Percentiles rank a stretch among this genome's conserved stretches.
Conservation (phyloP, 352 stramenopile species). For the Phytophthora aleatoria region DNA sequence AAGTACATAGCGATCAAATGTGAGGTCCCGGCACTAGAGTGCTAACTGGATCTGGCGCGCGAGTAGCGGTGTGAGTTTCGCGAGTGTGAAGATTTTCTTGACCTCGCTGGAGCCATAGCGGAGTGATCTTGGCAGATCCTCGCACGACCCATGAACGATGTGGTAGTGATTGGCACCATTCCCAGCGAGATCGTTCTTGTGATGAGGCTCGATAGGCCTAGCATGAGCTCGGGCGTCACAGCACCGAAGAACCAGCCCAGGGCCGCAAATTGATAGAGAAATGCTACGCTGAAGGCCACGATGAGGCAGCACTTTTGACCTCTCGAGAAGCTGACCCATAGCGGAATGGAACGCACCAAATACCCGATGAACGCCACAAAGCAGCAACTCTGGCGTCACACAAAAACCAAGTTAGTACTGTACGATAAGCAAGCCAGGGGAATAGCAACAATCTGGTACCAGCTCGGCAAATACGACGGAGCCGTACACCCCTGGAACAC, state of each 20-base stretch:
- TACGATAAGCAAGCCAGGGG: background rate
- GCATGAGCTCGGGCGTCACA: conserved; percentile 51
- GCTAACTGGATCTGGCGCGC: conserved; percentile 40
- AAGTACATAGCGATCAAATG: conserved; percentile 8
- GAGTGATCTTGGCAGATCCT: conserved; percentile 38
- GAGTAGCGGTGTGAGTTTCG: conserved; percentile 31
- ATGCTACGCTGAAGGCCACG: conserved; percentile 43
- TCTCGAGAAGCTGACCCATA: conserved; percentile 58
- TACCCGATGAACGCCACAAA: conserved; percentile 72
- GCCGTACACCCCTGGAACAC: conserved; percentile 39
- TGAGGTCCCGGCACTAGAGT: background rate
- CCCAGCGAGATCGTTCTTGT: conserved; percentile 70
- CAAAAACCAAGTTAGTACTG: background rate
- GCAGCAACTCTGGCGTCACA: conserved; percentile 47
- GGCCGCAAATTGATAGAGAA: conserved; percentile 54
- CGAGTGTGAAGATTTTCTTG: conserved; percentile 19
- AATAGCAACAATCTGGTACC: conserved; percentile 17
- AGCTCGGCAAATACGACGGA: conserved; percentile 53
- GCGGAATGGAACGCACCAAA: conserved; percentile 54
- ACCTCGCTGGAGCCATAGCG: background rate
- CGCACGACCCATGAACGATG: conserved; percentile 55
- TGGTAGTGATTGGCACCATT: conserved; percentile 79
- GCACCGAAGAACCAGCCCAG: conserved; percentile 46
- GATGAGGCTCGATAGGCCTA: conserved; percentile 70
- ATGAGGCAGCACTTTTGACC: conserved; percentile 61